Evolutionary conservation across 345 rosid species (phyloP).

Genomic region (Ceriops zippeliana): DNA sequence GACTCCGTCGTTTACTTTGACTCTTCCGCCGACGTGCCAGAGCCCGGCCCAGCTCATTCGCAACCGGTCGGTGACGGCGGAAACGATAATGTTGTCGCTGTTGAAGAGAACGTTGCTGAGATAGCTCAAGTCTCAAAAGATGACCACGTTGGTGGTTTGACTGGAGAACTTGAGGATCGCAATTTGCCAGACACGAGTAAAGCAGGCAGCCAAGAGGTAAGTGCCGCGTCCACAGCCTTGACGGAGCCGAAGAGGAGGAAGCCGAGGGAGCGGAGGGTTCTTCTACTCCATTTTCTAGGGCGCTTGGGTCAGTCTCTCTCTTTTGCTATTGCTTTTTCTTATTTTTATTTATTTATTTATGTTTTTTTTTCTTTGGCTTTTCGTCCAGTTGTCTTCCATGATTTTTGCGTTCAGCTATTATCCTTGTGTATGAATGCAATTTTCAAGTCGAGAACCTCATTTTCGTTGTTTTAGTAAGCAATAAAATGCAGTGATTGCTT

Average conservation of each 20-base stretch:
- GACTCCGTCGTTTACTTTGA: constrained; percentile 64
- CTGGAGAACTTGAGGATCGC: constrained; percentile 22
- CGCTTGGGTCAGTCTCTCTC: constrained; percentile 56
- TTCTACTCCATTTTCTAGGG: constrained; percentile 82
- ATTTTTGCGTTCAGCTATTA: no score
- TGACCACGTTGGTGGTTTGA: constrained; percentile 3
- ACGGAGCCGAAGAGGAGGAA: constrained; percentile 55
- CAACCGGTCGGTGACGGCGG: background rate
- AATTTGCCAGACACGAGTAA: constrained; percentile 19
- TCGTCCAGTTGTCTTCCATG: no score
- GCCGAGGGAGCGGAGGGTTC: constrained; percentile 87
- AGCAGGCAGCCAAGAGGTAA: constrained; percentile 19
- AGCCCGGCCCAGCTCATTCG: constrained; percentile 7
- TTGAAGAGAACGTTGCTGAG: background rate
- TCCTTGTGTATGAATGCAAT: no score
- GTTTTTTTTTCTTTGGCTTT: background rate
- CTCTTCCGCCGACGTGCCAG: constrained; percentile 11
- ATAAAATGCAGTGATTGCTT: no score
- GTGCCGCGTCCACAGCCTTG: constrained; percentile 14
- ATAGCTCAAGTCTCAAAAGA: constrained; percentile 5
- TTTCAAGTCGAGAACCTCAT: no score
- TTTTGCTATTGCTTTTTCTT: no score
- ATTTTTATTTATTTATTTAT: background rate
- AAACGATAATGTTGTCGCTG: background rate
- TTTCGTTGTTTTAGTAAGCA: no score